Evolutionary conservation across 495 filamentous ascomycete genomes (phyloP), one percentile per base, ranked within the genome.

Genomic region (Penicillium atrosanguineum): DNA sequence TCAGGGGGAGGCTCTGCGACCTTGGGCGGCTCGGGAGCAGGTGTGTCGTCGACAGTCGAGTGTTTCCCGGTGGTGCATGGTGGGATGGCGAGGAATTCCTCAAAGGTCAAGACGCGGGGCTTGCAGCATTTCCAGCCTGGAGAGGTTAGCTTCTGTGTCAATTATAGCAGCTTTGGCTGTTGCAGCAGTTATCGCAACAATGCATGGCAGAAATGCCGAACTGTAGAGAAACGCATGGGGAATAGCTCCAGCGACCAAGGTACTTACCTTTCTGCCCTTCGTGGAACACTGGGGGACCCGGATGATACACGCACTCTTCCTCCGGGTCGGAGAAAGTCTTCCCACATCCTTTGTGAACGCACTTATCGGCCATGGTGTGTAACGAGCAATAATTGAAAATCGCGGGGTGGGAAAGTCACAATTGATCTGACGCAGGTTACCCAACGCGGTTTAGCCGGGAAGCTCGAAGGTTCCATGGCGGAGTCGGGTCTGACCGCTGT

Each of bases 41-140:
- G 86, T 9, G 83, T 87, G 48, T 89, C 86, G 53, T 89, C 91
- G 52, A 93, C 85, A 4, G 87, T 90, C 48, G 89, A 93, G 76
- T 99, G 94, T 58, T 87, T 94, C 62, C 94, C 94, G 16, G 86
- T 89, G 19, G 95, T 96, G 79, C 94, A 99, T 20, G 95, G 92
- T 26, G 90, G 82, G 59, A 99, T 97, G 44, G 80, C 69, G 63
- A 97, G 89, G 78, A 99, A 99, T 75, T 99, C 94, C 72, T 99
- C 95, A 64, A 99, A 99, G 46, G 93, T 97, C 59, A 99, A 81
- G 58, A 97, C 91, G 70, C 95, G 88, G 52, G 92, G 88, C 77
- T 97, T 99, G 81, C 94, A 99, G 76, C 94, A 99, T 78, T 96
- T 96, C 94, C 94, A 99, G 62, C 94, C 94, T 97, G 68, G 15